These are phyloP conservation scores for Nitzschia putrida DNA, from an alignment of 108 stramenopile genomes.

Conservation along the genomic window DNA sequence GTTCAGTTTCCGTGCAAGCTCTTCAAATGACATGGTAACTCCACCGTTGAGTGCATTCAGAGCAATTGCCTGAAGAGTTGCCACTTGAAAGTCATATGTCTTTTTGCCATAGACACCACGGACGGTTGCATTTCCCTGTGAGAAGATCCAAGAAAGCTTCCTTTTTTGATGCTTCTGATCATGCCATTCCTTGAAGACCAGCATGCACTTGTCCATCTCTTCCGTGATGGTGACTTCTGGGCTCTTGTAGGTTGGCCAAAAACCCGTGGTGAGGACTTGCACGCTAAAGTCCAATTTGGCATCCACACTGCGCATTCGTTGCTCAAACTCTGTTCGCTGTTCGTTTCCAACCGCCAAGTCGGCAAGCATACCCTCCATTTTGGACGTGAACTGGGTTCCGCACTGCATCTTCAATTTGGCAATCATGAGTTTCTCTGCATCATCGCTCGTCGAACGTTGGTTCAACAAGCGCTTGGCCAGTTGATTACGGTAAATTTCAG, in stretches of 20 bases:
- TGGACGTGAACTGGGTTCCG: constrained; percentile 99
- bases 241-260: constrained; percentile 96
- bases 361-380: constrained; percentile 99
- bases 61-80: constrained; percentile 95
- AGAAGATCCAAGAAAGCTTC: constrained; percentile 89
- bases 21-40: constrained; percentile 63
- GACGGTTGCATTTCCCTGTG: constrained; percentile 93
- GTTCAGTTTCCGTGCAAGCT: constrained; percentile 75
- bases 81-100: constrained; percentile 94
- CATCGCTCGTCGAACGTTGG: constrained; percentile 95
- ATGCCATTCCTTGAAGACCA: constrained; percentile 92
- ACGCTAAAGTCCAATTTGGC: constrained; percentile 84
- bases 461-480: constrained; percentile 97
- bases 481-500: constrained; percentile 98
- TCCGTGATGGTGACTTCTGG: constrained; percentile 88
- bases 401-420: constrained; percentile 98
- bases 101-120: constrained; percentile 91
- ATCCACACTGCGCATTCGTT: constrained; percentile 62
- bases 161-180: constrained; percentile 86
- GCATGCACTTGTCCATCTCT: constrained; percentile 91
- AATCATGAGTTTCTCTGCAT: constrained; percentile 98
- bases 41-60: constrained; percentile 85
- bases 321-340: constrained; percentile 89
- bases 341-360: constrained; percentile 95
- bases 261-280: constrained; percentile 97